Evolutionary conservation across 139 green algal genomes (phyloP).

Genomic region (Asterochloris sp.): DNA sequence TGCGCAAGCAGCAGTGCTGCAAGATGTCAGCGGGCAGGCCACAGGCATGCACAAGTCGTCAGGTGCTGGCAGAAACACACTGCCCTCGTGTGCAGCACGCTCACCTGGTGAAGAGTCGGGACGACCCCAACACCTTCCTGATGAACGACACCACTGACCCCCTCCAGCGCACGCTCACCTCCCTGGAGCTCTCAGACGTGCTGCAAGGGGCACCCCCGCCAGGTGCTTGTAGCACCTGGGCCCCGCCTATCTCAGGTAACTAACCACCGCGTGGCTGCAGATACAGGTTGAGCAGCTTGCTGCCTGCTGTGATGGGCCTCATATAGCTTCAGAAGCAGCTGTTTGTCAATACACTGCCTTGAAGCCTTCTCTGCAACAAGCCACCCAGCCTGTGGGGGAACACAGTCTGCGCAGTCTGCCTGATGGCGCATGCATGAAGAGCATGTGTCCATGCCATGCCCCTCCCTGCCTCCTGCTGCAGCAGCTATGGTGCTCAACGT

Average conservation of each 20-base stretch:
- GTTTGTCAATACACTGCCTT: no score
- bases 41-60: no score
- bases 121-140: slow-evolving; percentile 68
- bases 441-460: no score
- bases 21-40: no score
- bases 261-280: neutral
- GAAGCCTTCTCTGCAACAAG: no score
- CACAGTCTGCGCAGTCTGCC: no score
- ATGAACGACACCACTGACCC: slow-evolving; percentile 81
- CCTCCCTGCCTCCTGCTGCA: no score
- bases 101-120: slow-evolving; percentile 42
- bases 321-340: no score
- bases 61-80: neutral
- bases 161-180: slow-evolving; percentile 56
- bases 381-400: no score
- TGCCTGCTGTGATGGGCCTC: neutral
- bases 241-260: slow-evolving; percentile 8
- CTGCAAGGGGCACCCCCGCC: slow-evolving; percentile 35
- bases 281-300: neutral
- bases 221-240: slow-evolving; percentile 40
- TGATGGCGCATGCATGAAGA: no score
- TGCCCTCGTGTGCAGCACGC: slow-evolving; percentile 41
- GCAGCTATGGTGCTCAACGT: no score
- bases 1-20: neutral
- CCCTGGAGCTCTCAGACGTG: slow-evolving; percentile 54